Evolutionary conservation across 306 rosid genomes (phyloP).

Genomic region (Castanea crenata): DNA sequence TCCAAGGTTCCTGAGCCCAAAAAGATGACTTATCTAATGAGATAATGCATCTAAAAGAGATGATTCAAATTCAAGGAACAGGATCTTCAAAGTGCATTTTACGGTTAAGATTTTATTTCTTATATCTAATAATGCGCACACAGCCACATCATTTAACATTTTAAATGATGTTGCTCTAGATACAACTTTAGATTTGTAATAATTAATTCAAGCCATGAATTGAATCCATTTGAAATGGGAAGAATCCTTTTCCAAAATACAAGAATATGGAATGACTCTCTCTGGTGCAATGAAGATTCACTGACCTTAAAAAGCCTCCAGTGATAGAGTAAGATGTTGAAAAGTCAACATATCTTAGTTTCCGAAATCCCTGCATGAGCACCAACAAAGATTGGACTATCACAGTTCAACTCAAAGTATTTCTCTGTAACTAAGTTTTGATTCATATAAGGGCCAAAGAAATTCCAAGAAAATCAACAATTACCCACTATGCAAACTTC

Average conservation of each 20-base stretch:
- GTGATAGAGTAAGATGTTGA: constrained; percentile 95
- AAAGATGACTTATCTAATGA: background rate
- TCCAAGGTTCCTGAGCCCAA: constrained; percentile 75
- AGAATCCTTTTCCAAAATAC: too few relatives aligned
- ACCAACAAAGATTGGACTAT: constrained; percentile 5
- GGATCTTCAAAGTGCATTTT: too few relatives aligned
- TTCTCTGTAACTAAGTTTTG: background rate
- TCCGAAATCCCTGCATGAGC: constrained; percentile 71
- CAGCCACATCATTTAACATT: too few relatives aligned
- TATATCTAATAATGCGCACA: too few relatives aligned
- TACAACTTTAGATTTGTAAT: too few relatives aligned
- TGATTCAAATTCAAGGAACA: background rate
- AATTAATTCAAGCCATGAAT: too few relatives aligned
- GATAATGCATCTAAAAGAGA: constrained; percentile 1
- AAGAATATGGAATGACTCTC: constrained; percentile 2
- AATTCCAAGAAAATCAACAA: background rate
- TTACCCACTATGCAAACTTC: background rate
- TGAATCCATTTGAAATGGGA: too few relatives aligned
- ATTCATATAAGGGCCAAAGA: background rate
- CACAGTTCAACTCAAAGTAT: background rate
- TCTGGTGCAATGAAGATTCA: constrained; percentile 2
- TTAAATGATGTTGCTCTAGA: too few relatives aligned
- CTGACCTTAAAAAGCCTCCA: constrained; percentile 85
- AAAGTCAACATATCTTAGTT: constrained; percentile 80
- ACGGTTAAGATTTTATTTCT: too few relatives aligned